Evolutionary conservation across 345 rosid genomes (phyloP).

Genomic region (Dipteronia sinensis): DNA sequence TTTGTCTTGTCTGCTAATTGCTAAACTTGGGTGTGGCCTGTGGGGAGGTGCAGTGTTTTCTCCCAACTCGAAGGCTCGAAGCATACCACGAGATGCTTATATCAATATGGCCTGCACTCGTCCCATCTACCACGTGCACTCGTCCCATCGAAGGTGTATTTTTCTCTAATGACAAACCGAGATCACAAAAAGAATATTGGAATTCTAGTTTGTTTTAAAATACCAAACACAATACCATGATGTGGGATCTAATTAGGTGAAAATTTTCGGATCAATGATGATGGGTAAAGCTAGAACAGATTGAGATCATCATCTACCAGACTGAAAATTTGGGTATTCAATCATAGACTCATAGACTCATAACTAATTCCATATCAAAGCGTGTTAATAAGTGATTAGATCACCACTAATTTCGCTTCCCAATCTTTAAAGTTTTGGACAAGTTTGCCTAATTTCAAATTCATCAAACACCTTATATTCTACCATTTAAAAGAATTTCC

Average conservation of each 20-base stretch:
- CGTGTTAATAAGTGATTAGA: conserved; percentile 8
- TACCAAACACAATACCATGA: not conserved
- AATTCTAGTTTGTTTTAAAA: not conserved
- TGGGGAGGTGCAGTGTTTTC: not conserved
- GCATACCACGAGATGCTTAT: too few species aligned
- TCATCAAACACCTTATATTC: not conserved
- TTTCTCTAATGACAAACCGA: not conserved
- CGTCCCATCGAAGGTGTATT: too few species aligned
- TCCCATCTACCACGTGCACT: too few species aligned
- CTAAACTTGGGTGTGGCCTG: not conserved
- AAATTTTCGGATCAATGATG: not conserved
- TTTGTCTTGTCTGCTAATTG: not conserved
- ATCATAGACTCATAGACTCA: not conserved
- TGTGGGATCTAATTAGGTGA: conserved; percentile 3
- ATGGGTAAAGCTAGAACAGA: not conserved
- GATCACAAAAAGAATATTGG: not conserved
- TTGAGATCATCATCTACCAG: conserved; percentile 1
- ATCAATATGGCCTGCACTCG: too few species aligned
- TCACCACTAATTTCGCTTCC: not conserved
- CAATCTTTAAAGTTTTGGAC: not conserved
- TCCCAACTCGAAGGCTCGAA: fast-evolving
- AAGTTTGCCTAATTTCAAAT: not conserved
- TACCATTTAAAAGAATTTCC: not conserved
- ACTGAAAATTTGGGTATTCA: not conserved
- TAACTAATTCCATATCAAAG: not conserved